A percentile compares a stretch with the other conserved stretches of the same genome.
phyloP scores from a whole-genome alignment of 2,329 filamentous ascomycete genomes.

The Aspergillus versicolor region DNA sequence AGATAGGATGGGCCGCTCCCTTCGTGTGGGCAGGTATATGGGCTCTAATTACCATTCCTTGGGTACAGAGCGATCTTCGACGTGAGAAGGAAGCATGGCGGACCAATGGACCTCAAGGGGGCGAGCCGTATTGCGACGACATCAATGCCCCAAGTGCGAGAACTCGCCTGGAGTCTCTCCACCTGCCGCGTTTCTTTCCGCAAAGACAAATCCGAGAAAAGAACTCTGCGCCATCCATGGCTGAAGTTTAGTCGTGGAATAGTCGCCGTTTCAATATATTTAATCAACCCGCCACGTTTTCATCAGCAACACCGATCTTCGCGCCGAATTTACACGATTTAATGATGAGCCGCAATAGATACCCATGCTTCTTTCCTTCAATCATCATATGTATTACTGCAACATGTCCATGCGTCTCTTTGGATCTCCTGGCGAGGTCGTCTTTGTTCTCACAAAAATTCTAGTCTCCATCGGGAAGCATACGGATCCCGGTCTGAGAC shows the following conservation, averaged over 20 bases:
- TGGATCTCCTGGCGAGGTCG: not conserved
- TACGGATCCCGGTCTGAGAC: not conserved
- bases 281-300: not conserved
- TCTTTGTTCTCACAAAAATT: not conserved
- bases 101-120: conserved; percentile 33
- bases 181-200: conserved; percentile 27
- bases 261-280: not conserved
- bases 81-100: conserved; percentile 46
- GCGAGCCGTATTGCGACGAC: conserved; percentile 39
- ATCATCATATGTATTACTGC: conserved; percentile 1
- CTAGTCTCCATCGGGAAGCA: not conserved
- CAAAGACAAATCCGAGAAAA: conserved; percentile 28
- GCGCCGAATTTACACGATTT: not conserved
- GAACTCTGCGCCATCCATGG: conserved; percentile 24
- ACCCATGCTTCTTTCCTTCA: not conserved
- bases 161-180: conserved; percentile 39
- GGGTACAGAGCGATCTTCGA: conserved; percentile 47
- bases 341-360: conserved; percentile 8
- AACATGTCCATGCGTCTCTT: not conserved
- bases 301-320: not conserved
- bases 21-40: conserved; percentile 45
- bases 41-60: conserved; percentile 47
- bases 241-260: conserved; percentile 12
- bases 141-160: conserved; percentile 35
- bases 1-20: conserved; percentile 20